Percentiles rank a stretch among this genome's conserved stretches.
These are phyloP conservation scores for Mycena haematopus DNA, from an alignment of 768 basidiomycete genomes.

Conservation along the genomic window DNA sequence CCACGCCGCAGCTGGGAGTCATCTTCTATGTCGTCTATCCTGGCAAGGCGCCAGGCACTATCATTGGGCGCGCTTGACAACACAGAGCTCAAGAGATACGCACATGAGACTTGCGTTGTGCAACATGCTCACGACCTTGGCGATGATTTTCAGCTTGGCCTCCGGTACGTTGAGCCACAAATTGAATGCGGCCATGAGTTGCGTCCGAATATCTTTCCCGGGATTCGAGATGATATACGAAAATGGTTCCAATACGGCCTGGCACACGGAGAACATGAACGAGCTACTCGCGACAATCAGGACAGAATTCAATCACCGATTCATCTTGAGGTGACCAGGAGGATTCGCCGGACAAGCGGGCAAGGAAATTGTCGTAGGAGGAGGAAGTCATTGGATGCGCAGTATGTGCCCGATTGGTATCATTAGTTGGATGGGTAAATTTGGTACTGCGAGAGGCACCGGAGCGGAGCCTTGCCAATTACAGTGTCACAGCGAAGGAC, in stretches of 20 bases:
- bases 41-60: conserved; percentile 38
- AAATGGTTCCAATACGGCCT: conserved; percentile 84
- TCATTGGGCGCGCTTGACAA: not conserved
- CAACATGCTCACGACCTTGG: conserved; percentile 88
- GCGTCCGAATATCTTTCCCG: conserved; percentile 90
- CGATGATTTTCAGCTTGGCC: conserved; percentile 74
- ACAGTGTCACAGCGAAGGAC: too few relatives aligned
- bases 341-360: conserved; percentile 38
- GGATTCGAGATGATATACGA: conserved; percentile 83
- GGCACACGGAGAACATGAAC: not conserved
- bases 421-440: too few relatives aligned
- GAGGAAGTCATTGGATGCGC: conserved; percentile 28
- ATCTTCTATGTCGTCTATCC: conserved; percentile 95
- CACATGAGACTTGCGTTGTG: conserved; percentile 94
- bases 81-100: conserved; percentile 27
- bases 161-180: conserved; percentile 84
- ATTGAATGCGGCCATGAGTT: conserved; percentile 94
- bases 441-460: too few relatives aligned
- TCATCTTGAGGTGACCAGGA: conserved; percentile 46
- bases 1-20: conserved; percentile 88
- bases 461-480: too few relatives aligned
- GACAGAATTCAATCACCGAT: conserved; percentile 32
- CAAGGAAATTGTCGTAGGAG: conserved; percentile 49
- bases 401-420: not conserved
- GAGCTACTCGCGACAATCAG: not conserved